A percentile compares a stretch with the other conserved stretches of the same genome.
phyloP scores from a whole-genome alignment of 441 rosid species.

The Euphorbia celastroides region DNA sequence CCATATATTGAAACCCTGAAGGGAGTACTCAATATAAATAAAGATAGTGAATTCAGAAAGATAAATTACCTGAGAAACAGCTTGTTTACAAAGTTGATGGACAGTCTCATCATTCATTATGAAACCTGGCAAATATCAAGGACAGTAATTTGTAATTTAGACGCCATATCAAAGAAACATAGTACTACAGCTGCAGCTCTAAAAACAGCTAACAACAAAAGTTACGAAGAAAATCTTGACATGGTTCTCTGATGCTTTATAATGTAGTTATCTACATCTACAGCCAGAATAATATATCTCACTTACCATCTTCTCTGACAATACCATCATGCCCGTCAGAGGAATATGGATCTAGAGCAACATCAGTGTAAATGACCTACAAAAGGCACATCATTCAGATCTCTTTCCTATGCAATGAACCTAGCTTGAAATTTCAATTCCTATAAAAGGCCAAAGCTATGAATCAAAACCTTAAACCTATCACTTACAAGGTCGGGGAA shows the following conservation, averaged over 20 bases:
- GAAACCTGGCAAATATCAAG: constrained; percentile 49
- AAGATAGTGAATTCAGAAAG: background rate
- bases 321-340: constrained; percentile 98
- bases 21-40: constrained; percentile 1
- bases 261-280: constrained; percentile 1
- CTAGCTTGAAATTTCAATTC: background rate
- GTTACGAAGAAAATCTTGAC: constrained; percentile 1
- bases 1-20: background rate
- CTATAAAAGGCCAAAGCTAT: constrained; percentile 4
- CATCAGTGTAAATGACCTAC: constrained; percentile 92
- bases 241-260: background rate
- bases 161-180: background rate
- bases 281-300: background rate
- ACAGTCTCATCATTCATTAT: constrained; percentile 98
- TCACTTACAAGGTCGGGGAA: constrained; percentile 86
- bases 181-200: background rate
- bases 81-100: constrained; percentile 91
- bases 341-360: constrained; percentile 93
- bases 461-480: background rate
- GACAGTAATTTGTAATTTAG: constrained; percentile 10
- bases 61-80: constrained; percentile 77
- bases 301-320: constrained; percentile 93
- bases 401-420: constrained; percentile 3
- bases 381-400: constrained; percentile 10
- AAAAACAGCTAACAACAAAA: background rate